Evolutionary conservation across 2,329 filamentous ascomycete genomes (phyloP).

Genomic region (Fonsecaea monophora): DNA sequence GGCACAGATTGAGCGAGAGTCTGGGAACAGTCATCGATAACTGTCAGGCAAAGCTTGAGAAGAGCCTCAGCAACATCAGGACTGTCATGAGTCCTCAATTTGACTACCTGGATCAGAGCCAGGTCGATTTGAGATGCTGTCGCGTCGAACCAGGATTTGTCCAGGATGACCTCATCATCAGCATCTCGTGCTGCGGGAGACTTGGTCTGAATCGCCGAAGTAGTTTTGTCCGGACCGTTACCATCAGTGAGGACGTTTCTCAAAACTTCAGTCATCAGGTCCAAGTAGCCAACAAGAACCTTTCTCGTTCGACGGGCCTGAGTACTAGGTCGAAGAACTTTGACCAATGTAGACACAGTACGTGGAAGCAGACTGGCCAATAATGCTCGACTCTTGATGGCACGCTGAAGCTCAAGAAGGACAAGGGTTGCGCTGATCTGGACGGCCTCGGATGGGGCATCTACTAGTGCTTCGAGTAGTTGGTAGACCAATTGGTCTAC

Average conservation of each 20-base stretch:
- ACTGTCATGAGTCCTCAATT: slow-evolving; percentile 73
- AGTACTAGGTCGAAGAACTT: slow-evolving; percentile 73
- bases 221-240: slow-evolving; percentile 39
- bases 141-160: slow-evolving; percentile 75
- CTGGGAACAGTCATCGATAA: slow-evolving; percentile 78
- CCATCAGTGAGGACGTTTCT: slow-evolving; percentile 56
- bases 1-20: slow-evolving; percentile 72
- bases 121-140: slow-evolving; percentile 82
- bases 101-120: slow-evolving; percentile 78
- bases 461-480: slow-evolving; percentile 74
- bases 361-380: slow-evolving; percentile 87
- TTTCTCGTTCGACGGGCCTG: slow-evolving; percentile 65
- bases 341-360: slow-evolving; percentile 80
- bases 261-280: slow-evolving; percentile 60
- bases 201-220: not conserved
- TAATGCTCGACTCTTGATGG: slow-evolving; percentile 74
- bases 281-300: slow-evolving; percentile 69
- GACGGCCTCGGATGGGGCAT: slow-evolving; percentile 69
- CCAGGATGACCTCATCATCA: slow-evolving; percentile 50
- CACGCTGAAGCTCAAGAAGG: slow-evolving; percentile 66
- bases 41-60: slow-evolving; percentile 71
- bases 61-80: slow-evolving; percentile 72
- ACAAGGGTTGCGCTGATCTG: slow-evolving; percentile 73
- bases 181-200: slow-evolving; percentile 33
- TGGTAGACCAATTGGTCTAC: slow-evolving; percentile 83